Evolutionary conservation across 2,329 filamentous ascomycete genomes (phyloP), one percentile per base, ranked within the genome.

Genomic region (Malbranchea zuffiana): DNA sequence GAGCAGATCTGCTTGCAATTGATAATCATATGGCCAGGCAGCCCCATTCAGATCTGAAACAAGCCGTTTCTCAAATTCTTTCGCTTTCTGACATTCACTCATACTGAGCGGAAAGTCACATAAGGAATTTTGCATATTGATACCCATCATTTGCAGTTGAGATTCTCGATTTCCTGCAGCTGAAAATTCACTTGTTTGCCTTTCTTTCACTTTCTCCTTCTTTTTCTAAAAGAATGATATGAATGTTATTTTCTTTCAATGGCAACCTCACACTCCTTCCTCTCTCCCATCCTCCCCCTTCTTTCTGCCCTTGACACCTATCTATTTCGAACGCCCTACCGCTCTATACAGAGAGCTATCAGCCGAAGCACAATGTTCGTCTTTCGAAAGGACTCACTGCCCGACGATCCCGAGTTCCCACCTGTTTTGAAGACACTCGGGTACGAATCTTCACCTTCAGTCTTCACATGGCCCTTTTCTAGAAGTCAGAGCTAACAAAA

Each of bases 361-460:
- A 32, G 12, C 6, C 25, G 19, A 20, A 13, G 40, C 49, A 65
- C 35, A 25, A 90, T 95, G 86, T 94, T 90, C 54, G 75, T 79
- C 34, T 80, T 81, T 39, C 67, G 69, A 25, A 74, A 74, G 62
- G 68, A 71, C 6, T 71, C 75, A 47, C 73, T 93, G 3, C 82
- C 83, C n/a, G 56, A 66, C 36, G 82, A 94, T 51, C 71, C 75
- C 1, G 53, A 65, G 8, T 92, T 81, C 52, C 69, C 77, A 7
- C 60, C 68, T 0, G 66, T 82, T 48, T 65, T 96, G 18, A 63
- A 74, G 41, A 64, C 72, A 36, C 74, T 96, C 3, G 87, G 85
- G 81, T 88, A 63, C 32, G 44, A 18, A n/a, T n/a, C n/a, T 12
- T n/a, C 2, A 10, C n/a, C 1, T 8, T 3, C n/a, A 15, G 4